phyloP scores from a whole-genome alignment of 2,329 filamentous ascomycete species.

The Byssothecium circinans region DNA sequence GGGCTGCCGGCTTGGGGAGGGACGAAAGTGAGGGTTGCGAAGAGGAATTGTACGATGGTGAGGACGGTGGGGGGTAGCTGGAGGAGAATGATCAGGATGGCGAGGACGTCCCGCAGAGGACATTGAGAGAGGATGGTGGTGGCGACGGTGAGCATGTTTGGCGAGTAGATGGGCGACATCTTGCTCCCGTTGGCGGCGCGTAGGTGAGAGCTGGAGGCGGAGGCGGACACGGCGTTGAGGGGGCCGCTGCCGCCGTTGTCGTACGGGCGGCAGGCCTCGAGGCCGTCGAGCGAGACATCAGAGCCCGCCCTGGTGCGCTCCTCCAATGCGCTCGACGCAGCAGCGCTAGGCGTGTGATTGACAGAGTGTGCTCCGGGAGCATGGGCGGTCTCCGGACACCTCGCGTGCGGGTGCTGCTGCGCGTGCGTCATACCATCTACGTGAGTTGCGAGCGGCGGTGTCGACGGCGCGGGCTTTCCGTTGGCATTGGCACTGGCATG shows the following conservation, averaged over 20 bases:
- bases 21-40: constrained; percentile 90
- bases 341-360: constrained; percentile 17
- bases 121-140: constrained; percentile 87
- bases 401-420: constrained; percentile 20
- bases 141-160: constrained; percentile 70
- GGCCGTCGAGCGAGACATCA: constrained; percentile 48
- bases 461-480: constrained; percentile 14
- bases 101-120: constrained; percentile 90
- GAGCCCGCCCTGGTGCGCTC: constrained; percentile 47
- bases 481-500: neutral
- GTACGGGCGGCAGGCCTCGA: constrained; percentile 38
- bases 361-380: constrained; percentile 5
- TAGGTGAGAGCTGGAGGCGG: constrained; percentile 67
- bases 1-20: constrained; percentile 74
- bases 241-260: constrained; percentile 24
- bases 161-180: constrained; percentile 67
- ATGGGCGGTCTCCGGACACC: constrained; percentile 10
- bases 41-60: constrained; percentile 87
- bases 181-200: constrained; percentile 60
- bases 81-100: constrained; percentile 93
- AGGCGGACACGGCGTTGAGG: constrained; percentile 41
- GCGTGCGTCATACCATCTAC: constrained; percentile 44
- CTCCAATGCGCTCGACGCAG: constrained; percentile 12
- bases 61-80: constrained; percentile 87
- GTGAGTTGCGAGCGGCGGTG: constrained; percentile 44